Evolutionary conservation across 345 rosid species (phyloP).

Genomic region (Eucalyptus dawsonii): DNA sequence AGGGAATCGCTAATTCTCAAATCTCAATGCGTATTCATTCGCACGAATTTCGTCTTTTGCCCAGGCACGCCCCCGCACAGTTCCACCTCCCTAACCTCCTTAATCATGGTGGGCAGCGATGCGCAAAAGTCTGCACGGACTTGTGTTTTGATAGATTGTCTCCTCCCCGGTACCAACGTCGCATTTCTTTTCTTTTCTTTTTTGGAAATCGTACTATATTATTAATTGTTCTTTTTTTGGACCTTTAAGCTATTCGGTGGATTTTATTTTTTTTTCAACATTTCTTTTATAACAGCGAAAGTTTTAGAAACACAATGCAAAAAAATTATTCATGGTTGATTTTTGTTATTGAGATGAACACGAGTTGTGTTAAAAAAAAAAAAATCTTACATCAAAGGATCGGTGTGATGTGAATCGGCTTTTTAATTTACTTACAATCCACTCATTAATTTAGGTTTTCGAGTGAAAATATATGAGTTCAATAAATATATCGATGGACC

Average conservation of each 20-base stretch:
- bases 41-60: neutral
- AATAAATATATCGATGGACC: neutral
- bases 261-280: neutral
- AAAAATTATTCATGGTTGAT: neutral
- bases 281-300: neutral
- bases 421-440: neutral
- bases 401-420: rapidly evolving
- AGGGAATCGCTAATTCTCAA: neutral
- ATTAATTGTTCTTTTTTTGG: neutral
- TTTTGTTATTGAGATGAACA: neutral
- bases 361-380: neutral
- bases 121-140: neutral
- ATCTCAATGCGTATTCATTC: neutral
- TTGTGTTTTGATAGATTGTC: neutral
- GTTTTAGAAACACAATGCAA: neutral
- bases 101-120: neutral
- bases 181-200: too few species aligned
- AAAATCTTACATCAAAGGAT: neutral
- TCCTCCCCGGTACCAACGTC: neutral
- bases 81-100: neutral
- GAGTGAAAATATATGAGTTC: neutral
- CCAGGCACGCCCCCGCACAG: neutral
- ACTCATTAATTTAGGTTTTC: neutral
- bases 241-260: neutral
- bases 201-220: neutral